Conservation (phyloP, 129 eudicot species). For the Tagetes patula region DNA sequence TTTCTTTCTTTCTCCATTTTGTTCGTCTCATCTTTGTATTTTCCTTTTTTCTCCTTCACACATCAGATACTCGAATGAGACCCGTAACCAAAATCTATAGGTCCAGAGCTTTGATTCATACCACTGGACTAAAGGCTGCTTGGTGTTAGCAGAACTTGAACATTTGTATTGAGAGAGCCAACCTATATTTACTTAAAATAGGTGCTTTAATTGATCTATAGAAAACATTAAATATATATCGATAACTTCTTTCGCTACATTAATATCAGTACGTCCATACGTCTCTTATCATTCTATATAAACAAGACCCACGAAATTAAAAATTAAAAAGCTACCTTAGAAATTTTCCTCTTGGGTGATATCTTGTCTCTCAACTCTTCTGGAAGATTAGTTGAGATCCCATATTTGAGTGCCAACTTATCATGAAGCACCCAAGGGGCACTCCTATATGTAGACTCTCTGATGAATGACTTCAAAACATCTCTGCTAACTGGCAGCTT, state of each 20-base stretch:
- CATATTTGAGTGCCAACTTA: conserved; percentile 68
- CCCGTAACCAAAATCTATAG: background rate
- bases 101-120: background rate
- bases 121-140: conserved; percentile 18
- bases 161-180: background rate
- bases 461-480: conserved; percentile 70
- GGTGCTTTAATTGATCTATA: background rate
- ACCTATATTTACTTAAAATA: background rate
- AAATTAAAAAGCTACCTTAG: conserved; percentile 27
- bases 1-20: conserved; percentile 8
- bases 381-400: conserved; percentile 79
- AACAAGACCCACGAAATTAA: background rate
- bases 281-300: background rate
- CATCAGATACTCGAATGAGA: background rate
- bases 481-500: conserved; percentile 72
- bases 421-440: conserved; percentile 88
- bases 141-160: background rate
- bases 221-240: background rate
- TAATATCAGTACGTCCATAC: background rate
- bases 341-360: conserved; percentile 50
- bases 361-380: conserved; percentile 51
- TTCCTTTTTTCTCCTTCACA: background rate
- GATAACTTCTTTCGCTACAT: background rate
- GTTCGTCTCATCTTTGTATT: background rate
- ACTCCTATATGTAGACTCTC: conserved; percentile 78